A percentile compares a stretch with the other conserved stretches of the same genome.
These are phyloP conservation scores for Gentiana macrophylla DNA, from an alignment of 257 asterid species.

Conservation along the genomic window DNA sequence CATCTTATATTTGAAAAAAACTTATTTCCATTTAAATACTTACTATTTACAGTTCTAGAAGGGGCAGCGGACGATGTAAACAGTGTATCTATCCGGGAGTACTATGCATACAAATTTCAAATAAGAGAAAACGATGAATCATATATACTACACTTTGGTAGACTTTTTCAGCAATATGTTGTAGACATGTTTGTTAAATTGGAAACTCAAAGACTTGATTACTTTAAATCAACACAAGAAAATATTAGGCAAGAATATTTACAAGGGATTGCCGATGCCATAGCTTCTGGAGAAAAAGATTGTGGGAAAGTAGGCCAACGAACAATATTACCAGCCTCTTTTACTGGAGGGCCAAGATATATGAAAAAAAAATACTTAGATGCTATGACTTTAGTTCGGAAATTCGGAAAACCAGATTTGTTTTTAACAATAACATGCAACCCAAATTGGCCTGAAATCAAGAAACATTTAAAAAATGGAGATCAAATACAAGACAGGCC, in stretches of 20 bases:
- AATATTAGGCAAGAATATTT: background rate
- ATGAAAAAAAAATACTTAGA: background rate
- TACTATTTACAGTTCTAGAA: no score
- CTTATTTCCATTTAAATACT: no score
- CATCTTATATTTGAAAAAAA: no score
- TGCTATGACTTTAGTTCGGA: background rate
- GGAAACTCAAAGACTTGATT: background rate
- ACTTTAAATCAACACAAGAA: background rate
- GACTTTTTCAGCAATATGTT: background rate
- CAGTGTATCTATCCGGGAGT: no score
- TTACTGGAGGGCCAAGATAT: background rate
- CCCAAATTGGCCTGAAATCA: background rate
- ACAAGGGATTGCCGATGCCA: background rate
- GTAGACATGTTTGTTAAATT: background rate
- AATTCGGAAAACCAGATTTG: background rate
- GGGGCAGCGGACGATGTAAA: no score
- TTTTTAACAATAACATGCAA: background rate
- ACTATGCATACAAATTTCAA: background rate
- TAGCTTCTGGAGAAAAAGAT: background rate
- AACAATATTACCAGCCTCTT: background rate
- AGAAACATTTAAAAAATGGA: background rate
- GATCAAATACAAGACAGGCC: background rate
- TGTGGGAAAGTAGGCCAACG: background rate
- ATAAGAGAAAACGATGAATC: background rate
- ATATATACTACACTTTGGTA: background rate